Percentiles rank a stretch among this genome's conserved stretches.
Evolutionary conservation across 177 flowering plant genomes (phyloP).

Genomic region (Telopea speciosissima): DNA sequence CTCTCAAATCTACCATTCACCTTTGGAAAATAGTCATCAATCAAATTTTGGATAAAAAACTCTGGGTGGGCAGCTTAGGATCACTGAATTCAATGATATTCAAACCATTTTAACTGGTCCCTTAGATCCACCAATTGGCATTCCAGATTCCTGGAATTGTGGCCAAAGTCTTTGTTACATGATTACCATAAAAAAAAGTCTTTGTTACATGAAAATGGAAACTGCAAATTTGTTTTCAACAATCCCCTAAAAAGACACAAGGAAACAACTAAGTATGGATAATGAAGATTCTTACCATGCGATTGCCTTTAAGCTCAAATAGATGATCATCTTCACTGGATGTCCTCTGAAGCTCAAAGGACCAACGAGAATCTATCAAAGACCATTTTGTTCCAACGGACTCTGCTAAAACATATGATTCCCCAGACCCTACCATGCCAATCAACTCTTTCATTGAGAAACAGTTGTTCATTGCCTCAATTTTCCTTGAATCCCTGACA

Average conservation of each 20-base stretch:
- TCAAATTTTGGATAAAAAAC: neutral
- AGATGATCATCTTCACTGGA: slow-evolving; percentile 33
- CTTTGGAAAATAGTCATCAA: neutral
- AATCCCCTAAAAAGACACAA: neutral
- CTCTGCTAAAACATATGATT: slow-evolving; percentile 50
- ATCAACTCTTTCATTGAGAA: slow-evolving; percentile 43
- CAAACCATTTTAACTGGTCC: neutral
- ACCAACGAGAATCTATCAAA: slow-evolving; percentile 42
- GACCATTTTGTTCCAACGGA: slow-evolving; percentile 44
- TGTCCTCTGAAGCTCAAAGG: slow-evolving; percentile 35
- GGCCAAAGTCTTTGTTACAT: neutral
- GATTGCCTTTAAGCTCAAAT: slow-evolving; percentile 53
- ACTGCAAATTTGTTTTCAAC: neutral
- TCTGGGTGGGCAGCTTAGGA: neutral
- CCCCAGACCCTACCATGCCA: slow-evolving; percentile 44
- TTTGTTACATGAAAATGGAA: neutral
- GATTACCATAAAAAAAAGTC: neutral
- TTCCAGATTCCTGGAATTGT: neutral
- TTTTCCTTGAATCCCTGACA: slow-evolving; percentile 37
- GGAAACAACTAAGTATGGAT: neutral
- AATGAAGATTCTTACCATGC: slow-evolving; percentile 36
- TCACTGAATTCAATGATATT: neutral
- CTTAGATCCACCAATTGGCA: neutral
- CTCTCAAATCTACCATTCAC: neutral
- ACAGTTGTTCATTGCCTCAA: slow-evolving; percentile 14